phyloP scores from a whole-genome alignment of 1,284 basidiomycete species.

The Golubevia pallescens region DNA sequence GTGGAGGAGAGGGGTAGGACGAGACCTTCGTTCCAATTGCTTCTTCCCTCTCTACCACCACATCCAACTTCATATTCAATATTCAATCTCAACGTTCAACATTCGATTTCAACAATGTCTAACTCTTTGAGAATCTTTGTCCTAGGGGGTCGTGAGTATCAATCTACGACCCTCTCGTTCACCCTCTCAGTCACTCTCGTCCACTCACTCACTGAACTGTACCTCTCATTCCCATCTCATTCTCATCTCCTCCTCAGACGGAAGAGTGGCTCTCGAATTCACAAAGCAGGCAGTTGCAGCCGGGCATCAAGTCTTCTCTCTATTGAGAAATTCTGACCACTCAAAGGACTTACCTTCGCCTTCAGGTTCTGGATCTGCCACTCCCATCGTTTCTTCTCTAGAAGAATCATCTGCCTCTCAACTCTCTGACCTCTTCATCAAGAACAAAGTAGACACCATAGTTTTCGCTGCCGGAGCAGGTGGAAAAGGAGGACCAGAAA shows the following conservation, averaged over 20 bases:
- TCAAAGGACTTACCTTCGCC: conserved; percentile 27
- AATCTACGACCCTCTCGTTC: too few relatives aligned
- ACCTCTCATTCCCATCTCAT: too few relatives aligned
- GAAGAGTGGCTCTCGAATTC: conserved; percentile 41
- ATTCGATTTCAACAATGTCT: background rate
- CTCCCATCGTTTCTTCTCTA: conserved; percentile 71
- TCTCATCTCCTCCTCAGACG: too few relatives aligned
- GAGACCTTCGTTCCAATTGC: too few relatives aligned
- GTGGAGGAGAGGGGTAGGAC: too few relatives aligned
- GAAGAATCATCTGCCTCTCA: conserved; percentile 69
- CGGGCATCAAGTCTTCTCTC: conserved; percentile 34
- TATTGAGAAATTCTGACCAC: conserved; percentile 39
- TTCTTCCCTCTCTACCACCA: too few relatives aligned
- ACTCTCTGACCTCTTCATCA: conserved; percentile 69
- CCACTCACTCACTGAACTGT: too few relatives aligned
- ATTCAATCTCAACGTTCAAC: background rate
- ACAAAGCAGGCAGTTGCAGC: conserved; percentile 26
- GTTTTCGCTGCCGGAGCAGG: conserved; percentile 76
- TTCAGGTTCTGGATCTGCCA: conserved; percentile 60
- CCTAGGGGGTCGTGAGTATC: background rate
- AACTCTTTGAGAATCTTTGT: background rate
- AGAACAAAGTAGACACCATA: conserved; percentile 69
- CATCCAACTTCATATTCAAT: background rate
- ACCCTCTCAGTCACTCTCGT: too few relatives aligned
- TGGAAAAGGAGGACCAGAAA: conserved; percentile 72